A percentile compares a stretch with the other conserved stretches of the same genome.
phyloP scores from a whole-genome alignment of 106 monocot species.

The Apostasia shenzhenica region DNA sequence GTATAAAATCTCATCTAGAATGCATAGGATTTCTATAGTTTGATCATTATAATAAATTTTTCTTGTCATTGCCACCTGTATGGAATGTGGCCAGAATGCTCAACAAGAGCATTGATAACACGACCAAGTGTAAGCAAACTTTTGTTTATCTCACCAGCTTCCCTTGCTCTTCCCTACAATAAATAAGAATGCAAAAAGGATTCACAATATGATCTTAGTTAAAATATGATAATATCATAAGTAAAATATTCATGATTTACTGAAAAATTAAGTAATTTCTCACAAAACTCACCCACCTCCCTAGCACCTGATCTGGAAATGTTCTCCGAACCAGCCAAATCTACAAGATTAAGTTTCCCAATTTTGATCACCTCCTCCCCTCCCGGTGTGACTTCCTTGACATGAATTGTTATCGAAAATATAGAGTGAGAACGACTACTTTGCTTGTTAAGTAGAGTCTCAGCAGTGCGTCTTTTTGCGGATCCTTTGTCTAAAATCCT shows the following conservation, averaged over 20 bases:
- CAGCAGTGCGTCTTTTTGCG: conserved; percentile 71
- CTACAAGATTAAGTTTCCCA: conserved; percentile 96
- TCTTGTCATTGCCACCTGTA: conserved; percentile 45
- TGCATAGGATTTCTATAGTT: not conserved
- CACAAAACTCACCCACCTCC: conserved; percentile 42
- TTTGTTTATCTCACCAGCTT: conserved; percentile 97
- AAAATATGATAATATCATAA: not conserved
- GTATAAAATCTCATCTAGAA: not conserved
- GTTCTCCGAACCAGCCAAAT: conserved; percentile 92
- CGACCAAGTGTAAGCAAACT: conserved; percentile 96
- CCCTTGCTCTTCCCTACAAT: conserved; percentile 89
- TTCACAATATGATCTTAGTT: not conserved
- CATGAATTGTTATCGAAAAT: conserved; percentile 87
- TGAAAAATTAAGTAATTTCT: not conserved
- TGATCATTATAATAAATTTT: too few relatives aligned
- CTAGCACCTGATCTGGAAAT: conserved; percentile 74
- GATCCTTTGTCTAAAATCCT: conserved; percentile 79
- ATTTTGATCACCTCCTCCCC: conserved; percentile 93
- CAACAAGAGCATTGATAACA: conserved; percentile 93
- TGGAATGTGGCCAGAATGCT: conserved; percentile 89
- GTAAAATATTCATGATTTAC: not conserved
- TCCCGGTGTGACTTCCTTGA: conserved; percentile 69
- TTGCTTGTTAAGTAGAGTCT: conserved; percentile 88
- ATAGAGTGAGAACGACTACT: conserved; percentile 93
- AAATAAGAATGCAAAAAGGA: not conserved